Evolutionary conservation across 768 basidiomycete genomes (phyloP).

Genomic region (Tylopilus felleus): DNA sequence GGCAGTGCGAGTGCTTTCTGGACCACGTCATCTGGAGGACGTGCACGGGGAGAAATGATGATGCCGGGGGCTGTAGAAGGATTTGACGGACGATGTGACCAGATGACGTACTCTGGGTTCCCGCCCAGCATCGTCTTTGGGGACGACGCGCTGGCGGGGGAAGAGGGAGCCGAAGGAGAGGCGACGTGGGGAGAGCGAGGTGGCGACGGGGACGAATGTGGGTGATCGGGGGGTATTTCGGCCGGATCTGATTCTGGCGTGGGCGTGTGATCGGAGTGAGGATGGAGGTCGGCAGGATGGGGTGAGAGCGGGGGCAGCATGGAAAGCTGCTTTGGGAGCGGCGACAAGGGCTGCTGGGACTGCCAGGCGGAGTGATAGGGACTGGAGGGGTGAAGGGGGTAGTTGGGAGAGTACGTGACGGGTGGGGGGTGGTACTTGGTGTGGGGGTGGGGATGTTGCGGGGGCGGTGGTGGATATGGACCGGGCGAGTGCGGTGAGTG

Average conservation of each 20-base stretch:
- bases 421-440: slow-evolving; percentile 24
- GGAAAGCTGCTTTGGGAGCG: slow-evolving; percentile 61
- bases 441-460: slow-evolving; percentile 25
- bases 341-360: slow-evolving; percentile 47
- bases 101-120: slow-evolving; percentile 52
- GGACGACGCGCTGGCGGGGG: slow-evolving; percentile 4
- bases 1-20: slow-evolving; percentile 50
- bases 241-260: slow-evolving; percentile 3
- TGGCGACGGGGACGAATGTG: slow-evolving; percentile 13
- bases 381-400: slow-evolving; percentile 20
- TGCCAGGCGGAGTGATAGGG: slow-evolving; percentile 45
- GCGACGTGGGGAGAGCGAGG: slow-evolving; percentile 1
- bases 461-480: slow-evolving; percentile 21
- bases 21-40: slow-evolving; percentile 58
- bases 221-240: not conserved
- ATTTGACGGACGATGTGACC: slow-evolving; percentile 67
- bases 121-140: not conserved
- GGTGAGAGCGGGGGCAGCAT: slow-evolving; percentile 37
- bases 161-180: slow-evolving; percentile 1
- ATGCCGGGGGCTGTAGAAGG: slow-evolving; percentile 65
- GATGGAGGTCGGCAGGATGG: not conserved
- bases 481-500: slow-evolving; percentile 29
- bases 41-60: slow-evolving; percentile 63
- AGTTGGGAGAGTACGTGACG: slow-evolving; percentile 34
- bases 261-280: not conserved